phyloP scores from a whole-genome alignment of 768 basidiomycete species.

The Trametes sanguinea region DNA sequence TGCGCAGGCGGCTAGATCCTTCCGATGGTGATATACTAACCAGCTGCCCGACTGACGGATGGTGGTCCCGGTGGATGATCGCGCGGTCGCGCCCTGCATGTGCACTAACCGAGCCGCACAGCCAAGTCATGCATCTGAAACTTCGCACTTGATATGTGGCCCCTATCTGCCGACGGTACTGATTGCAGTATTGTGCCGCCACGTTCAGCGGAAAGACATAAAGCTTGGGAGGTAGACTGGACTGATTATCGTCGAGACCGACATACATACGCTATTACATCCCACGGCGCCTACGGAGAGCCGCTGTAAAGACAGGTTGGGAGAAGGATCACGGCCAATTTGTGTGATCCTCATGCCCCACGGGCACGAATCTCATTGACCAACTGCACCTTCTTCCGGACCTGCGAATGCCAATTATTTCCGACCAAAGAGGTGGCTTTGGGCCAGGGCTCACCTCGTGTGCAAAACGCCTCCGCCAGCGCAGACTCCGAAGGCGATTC shows the following conservation, averaged over 20 bases:
- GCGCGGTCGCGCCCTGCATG: constrained; percentile 2
- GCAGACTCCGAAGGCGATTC: constrained; percentile 68
- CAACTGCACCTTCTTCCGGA: constrained; percentile 79
- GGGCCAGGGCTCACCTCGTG: constrained; percentile 57
- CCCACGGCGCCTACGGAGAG: constrained; percentile 3
- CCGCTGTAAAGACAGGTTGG: constrained; percentile 16
- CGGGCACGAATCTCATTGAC: constrained; percentile 78
- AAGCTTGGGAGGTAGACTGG: background rate
- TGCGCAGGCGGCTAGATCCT: constrained; percentile 20
- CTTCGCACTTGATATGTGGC: constrained; percentile 9
- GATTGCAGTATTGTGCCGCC: constrained; percentile 1
- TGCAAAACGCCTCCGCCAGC: constrained; percentile 80
- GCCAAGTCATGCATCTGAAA: constrained; percentile 22
- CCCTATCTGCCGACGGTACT: constrained; percentile 13
- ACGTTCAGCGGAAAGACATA: constrained; percentile 9
- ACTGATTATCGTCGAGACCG: constrained; percentile 18
- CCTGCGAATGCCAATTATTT: constrained; percentile 46
- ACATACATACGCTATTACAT: constrained; percentile 19
- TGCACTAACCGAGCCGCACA: constrained; percentile 11
- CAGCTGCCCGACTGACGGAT: background rate
- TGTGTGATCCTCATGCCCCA: constrained; percentile 51
- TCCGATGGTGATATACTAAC: constrained; percentile 6
- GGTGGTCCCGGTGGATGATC: background rate
- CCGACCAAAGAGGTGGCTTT: constrained; percentile 4
- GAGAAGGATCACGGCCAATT: background rate